A percentile compares a stretch with the other conserved stretches of the same genome.
Evolutionary conservation across 208 protist genomes (phyloP).

Genomic region (Leishmania tropica): DNA sequence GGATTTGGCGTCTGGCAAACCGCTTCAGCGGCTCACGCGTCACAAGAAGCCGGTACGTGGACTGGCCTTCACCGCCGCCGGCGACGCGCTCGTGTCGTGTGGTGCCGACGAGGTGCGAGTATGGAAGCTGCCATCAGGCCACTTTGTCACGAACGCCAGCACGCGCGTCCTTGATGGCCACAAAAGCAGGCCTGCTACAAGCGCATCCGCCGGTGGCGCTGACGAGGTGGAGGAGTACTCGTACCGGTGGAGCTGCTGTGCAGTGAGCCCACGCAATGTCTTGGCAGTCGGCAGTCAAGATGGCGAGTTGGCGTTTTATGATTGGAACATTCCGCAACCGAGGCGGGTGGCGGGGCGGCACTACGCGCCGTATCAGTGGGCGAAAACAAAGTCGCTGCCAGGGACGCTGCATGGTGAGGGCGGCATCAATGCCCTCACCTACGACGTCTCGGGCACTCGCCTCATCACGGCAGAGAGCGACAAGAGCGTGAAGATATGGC

Average conservation of each 20-base stretch:
- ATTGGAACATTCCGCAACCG: constrained; percentile 95
- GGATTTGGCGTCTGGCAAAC: constrained; percentile 86
- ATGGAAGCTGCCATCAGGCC: constrained; percentile 94
- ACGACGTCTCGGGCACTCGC: constrained; percentile 97
- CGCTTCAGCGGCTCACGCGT: constrained; percentile 93
- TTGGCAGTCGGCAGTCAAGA: constrained; percentile 96
- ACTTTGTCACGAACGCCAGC: constrained; percentile 95
- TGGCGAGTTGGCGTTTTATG: constrained; percentile 95
- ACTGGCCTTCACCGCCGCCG: constrained; percentile 86
- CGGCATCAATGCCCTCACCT: constrained; percentile 92
- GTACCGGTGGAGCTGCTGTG: constrained; percentile 88
- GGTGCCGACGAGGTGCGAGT: constrained; percentile 98
- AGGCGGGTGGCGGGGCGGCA: constrained; percentile 17
- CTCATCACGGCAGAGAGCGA: constrained; percentile 98
- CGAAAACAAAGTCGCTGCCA: constrained; percentile 79
- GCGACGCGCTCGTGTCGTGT: constrained; percentile 94
- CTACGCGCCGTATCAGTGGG: constrained; percentile 83
- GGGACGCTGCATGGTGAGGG: constrained; percentile 86
- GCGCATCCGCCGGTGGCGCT: not conserved
- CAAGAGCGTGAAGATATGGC: constrained; percentile 98
- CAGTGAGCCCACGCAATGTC: constrained; percentile 87
- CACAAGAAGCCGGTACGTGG: constrained; percentile 99
- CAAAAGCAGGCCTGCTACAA: not conserved
- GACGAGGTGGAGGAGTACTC: constrained; percentile 34
- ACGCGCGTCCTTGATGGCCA: constrained; percentile 49